Evolutionary conservation across 805 yeast genomes (phyloP), one percentile per base, ranked within the genome.

Genomic region (Kuraishia hungarica): DNA sequence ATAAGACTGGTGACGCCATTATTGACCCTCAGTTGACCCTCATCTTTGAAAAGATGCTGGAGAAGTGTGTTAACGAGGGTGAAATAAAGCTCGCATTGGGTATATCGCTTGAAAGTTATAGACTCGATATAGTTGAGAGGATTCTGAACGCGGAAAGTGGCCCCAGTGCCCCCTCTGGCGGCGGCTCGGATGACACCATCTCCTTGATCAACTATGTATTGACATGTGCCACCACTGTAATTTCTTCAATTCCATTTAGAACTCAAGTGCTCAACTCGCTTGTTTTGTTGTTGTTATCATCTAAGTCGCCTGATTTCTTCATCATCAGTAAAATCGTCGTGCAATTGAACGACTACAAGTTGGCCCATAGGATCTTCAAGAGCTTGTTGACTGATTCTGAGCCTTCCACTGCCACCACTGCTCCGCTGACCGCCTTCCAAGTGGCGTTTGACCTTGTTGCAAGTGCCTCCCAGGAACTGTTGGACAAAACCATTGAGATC

Each of bases 361-460:
- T 88, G 60, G 96, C 97, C 5, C 76, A 82, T 46, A 75, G 78
- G 55, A 73, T 91, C 51, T 89, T 93, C 69, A 78, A 79, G 61
- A 79, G 79, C 57, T 75, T 89, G 58, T 64, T 89, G 48, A 62
- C 65, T 2, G 59, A 67, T 2, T 61, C 61, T n/a, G 43, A 4
- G 17, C 4, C 43, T 35, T 35, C 43, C 17, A 35, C 43, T 17
- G 11, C 43, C 43, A 35, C 43, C 17, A 8, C 58, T 69, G 67
- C 51, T 15, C 43, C 43, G n/a, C 75, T 83, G 59, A 76, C 87
- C 57, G 96, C 96, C 2, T 89, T 83, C 70, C 99, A 94, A 75
- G 89, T 93, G 54, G 97, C 97, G 1, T 94, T 94, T 69, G 99
- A 94, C 69, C 79, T 94, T 57, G 97, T 92, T 6, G 84, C 84